Percentiles rank a stretch among this genome's conserved stretches.
Evolutionary conservation across 805 yeast genomes (phyloP).

Genomic region (Saccharomycopsis malanga): DNA sequence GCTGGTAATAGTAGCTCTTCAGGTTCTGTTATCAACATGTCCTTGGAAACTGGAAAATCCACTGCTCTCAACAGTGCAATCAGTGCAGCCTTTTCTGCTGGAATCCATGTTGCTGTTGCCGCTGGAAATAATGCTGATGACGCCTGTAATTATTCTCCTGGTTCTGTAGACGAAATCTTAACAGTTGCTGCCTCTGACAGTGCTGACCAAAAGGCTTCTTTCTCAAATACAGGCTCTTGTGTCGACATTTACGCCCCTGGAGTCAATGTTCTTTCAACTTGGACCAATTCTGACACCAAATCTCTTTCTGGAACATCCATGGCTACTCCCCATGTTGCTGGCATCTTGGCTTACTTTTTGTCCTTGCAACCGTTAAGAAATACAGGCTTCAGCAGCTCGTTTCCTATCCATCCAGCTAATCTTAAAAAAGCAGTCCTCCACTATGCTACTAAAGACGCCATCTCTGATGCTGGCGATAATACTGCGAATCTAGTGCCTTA

Average conservation of each 20-base stretch:
- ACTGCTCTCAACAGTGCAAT: conserved; percentile 81
- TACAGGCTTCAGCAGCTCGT: conserved; percentile 46
- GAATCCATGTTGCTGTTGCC: conserved; percentile 88
- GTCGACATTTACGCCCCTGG: conserved; percentile 97
- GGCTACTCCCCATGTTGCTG: conserved; percentile 97
- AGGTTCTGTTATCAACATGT: conserved; percentile 88
- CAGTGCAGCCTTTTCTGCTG: conserved; percentile 80
- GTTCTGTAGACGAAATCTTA: conserved; percentile 72
- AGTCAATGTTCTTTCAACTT: conserved; percentile 74
- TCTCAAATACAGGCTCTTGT: conserved; percentile 92
- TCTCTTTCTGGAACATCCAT: conserved; percentile 90
- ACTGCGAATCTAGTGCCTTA: conserved; percentile 71
- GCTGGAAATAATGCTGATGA: conserved; percentile 54
- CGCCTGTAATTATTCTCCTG: conserved; percentile 42
- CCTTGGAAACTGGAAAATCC: conserved; percentile 87
- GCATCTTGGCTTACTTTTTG: conserved; percentile 80
- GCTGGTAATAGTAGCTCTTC: conserved; percentile 48
- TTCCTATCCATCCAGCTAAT: conserved; percentile 48
- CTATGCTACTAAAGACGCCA: conserved; percentile 53
- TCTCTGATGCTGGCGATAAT: conserved; percentile 57
- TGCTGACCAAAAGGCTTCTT: conserved; percentile 84
- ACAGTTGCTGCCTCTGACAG: conserved; percentile 93
- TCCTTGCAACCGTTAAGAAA: conserved; percentile 64
- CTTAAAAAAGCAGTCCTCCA: conserved; percentile 67
- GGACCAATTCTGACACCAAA: conserved; percentile 71